A percentile compares a stretch with the other conserved stretches of the same genome.
phyloP scores from a whole-genome alignment of 352 stramenopile species.

The Phytophthora sansomeana region DNA sequence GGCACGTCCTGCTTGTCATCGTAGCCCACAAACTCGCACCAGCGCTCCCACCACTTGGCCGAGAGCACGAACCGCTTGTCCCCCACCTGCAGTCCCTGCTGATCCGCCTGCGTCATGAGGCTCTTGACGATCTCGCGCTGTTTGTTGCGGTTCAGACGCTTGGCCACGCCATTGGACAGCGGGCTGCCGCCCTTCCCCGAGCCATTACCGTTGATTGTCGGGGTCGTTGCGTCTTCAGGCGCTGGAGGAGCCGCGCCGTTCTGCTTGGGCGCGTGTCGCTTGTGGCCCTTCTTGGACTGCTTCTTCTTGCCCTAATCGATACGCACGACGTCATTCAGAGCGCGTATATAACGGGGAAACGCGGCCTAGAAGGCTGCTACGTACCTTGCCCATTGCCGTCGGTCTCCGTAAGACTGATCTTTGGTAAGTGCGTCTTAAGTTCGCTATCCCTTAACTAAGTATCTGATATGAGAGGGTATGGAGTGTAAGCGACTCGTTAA shows the following conservation, averaged over 20 bases:
- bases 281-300: slow-evolving; percentile 61
- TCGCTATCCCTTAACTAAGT: too few relatives aligned
- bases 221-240: neutral
- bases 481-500: too few relatives aligned
- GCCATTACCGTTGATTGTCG: slow-evolving; percentile 1
- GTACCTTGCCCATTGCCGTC: slow-evolving; percentile 35
- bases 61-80: slow-evolving; percentile 83
- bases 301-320: slow-evolving; percentile 56
- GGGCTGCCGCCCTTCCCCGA: slow-evolving; percentile 12
- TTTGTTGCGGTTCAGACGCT: slow-evolving; percentile 46
- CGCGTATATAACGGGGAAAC: neutral
- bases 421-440: neutral
- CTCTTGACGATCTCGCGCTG: slow-evolving; percentile 64
- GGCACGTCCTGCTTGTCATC: slow-evolving; percentile 39
- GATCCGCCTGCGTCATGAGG: slow-evolving; percentile 67
- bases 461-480: too few relatives aligned
- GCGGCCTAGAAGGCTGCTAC: slow-evolving; percentile 3
- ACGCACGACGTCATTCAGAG: neutral
- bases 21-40: slow-evolving; percentile 74
- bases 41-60: slow-evolving; percentile 87
- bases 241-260: slow-evolving; percentile 31
- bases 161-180: slow-evolving; percentile 13
- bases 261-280: slow-evolving; percentile 50
- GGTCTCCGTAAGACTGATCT: neutral
- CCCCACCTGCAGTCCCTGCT: slow-evolving; percentile 75